A percentile compares a stretch with the other conserved stretches of the same genome.
Evolutionary conservation across 192 early-diverging fungal species (phyloP).

Genomic region (Coemansia sp.): DNA sequence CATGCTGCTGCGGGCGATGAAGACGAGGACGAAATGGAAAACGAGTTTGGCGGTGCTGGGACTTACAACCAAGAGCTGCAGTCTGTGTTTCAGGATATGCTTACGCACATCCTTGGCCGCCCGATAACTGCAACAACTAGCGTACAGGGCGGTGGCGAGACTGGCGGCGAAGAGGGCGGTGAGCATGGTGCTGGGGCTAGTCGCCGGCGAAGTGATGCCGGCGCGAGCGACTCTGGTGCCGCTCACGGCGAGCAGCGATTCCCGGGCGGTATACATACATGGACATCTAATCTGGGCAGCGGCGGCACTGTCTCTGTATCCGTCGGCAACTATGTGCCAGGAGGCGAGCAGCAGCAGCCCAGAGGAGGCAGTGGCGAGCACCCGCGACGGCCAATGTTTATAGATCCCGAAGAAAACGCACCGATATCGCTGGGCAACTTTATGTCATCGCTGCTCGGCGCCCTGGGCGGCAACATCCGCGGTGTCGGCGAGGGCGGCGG

Average conservation of each 20-base stretch:
- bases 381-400: conserved; percentile 39
- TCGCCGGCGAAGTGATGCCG: neutral
- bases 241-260: conserved; percentile 15
- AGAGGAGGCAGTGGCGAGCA: conserved; percentile 14
- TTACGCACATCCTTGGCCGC: conserved; percentile 41
- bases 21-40: conserved; percentile 55
- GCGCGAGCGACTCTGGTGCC: neutral
- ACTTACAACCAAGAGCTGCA: conserved; percentile 55
- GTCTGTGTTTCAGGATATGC: conserved; percentile 43
- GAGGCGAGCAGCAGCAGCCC: neutral
- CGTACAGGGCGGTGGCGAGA: neutral
- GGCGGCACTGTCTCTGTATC: conserved; percentile 43
- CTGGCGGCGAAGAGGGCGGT: neutral
- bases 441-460: conserved; percentile 50
- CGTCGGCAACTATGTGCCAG: conserved; percentile 18
- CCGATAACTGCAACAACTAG: neutral
- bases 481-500: conserved; percentile 24
- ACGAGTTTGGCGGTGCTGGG: conserved; percentile 59
- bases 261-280: conserved; percentile 33
- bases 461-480: conserved; percentile 36
- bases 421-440: conserved; percentile 41
- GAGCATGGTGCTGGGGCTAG: neutral
- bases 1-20: conserved; percentile 24
- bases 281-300: conserved; percentile 35
- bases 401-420: conserved; percentile 50